These are phyloP conservation scores for Acer campestre DNA, from an alignment of 345 rosid species.

Conservation along the genomic window DNA sequence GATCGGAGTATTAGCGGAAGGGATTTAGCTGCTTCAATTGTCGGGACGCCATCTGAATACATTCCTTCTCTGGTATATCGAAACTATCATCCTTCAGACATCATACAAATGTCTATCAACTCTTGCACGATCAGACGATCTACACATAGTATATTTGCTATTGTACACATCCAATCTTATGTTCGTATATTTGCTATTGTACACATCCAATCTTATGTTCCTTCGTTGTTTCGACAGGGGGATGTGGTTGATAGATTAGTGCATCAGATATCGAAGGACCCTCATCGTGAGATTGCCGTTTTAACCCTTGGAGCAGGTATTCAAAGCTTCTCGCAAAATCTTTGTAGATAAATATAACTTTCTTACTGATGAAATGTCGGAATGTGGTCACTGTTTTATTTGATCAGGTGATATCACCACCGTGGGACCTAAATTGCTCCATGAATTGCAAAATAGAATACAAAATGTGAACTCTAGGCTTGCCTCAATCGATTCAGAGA, in stretches of 20 bases:
- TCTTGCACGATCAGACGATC: not conserved
- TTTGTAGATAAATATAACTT: not conserved
- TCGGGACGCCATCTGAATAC: constrained; percentile 30
- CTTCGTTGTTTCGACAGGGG: constrained; percentile 15
- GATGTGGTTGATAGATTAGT: constrained; percentile 28
- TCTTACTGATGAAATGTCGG: not conserved
- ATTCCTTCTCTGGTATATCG: constrained; percentile 30
- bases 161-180: not conserved
- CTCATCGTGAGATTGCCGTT: constrained; percentile 20
- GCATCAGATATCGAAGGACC: constrained; percentile 21
- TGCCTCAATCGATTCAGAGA: not conserved
- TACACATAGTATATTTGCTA: not conserved
- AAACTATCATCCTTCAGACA: not conserved
- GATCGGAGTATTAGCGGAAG: constrained; percentile 35
- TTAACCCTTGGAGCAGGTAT: constrained; percentile 34
- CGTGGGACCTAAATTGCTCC: constrained; percentile 26
- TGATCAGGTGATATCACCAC: constrained; percentile 26
- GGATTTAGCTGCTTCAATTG: constrained; percentile 32
- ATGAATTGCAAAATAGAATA: constrained; percentile 17
- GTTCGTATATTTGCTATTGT: not conserved
- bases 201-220: not conserved
- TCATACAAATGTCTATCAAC: not conserved
- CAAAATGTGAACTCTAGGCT: not conserved
- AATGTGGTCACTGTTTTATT: not conserved
- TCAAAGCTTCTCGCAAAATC: not conserved